Evolutionary conservation across 2,329 filamentous ascomycete genomes (phyloP).

Genomic region (Fusarium mundagurra): DNA sequence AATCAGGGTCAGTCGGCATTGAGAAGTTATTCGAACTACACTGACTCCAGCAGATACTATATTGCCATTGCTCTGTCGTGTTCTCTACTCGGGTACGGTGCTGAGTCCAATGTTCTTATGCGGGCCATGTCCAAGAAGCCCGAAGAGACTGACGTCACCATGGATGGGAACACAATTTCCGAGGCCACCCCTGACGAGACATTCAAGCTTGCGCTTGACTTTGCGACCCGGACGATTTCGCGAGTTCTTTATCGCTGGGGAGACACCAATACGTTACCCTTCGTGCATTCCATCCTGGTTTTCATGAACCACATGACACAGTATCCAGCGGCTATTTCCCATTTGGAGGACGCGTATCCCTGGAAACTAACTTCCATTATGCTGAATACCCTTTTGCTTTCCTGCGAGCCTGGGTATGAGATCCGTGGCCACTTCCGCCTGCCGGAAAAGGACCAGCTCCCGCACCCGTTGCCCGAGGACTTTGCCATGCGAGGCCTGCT

Average conservation of each 20-base stretch:
- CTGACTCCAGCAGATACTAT: slow-evolving; percentile 41
- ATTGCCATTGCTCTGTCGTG: slow-evolving; percentile 47
- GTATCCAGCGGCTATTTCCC: slow-evolving; percentile 53
- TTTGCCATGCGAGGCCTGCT: slow-evolving; percentile 72
- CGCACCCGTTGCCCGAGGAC: slow-evolving; percentile 73
- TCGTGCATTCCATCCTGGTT: slow-evolving; percentile 69
- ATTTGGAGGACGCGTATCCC: slow-evolving; percentile 58
- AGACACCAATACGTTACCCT: slow-evolving; percentile 69
- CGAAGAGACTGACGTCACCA: slow-evolving; percentile 40
- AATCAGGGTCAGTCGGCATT: slow-evolving; percentile 51
- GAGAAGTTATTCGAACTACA: background rate
- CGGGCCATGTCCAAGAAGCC: slow-evolving; percentile 48
- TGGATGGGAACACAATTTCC: slow-evolving; percentile 38
- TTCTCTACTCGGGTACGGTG: slow-evolving; percentile 48
- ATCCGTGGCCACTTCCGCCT: slow-evolving; percentile 60
- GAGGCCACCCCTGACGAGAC: slow-evolving; percentile 38
- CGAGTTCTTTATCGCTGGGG: slow-evolving; percentile 62
- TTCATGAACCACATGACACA: slow-evolving; percentile 63
- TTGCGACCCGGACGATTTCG: slow-evolving; percentile 57
- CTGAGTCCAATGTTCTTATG: slow-evolving; percentile 58
- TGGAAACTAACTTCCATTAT: slow-evolving; percentile 58
- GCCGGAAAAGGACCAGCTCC: slow-evolving; percentile 53
- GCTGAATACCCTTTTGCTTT: slow-evolving; percentile 50
- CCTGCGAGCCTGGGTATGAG: slow-evolving; percentile 43
- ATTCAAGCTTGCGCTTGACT: slow-evolving; percentile 50